Evolutionary conservation across 1,284 basidiomycete genomes (phyloP).

Genomic region (Athelia psychrophila): DNA sequence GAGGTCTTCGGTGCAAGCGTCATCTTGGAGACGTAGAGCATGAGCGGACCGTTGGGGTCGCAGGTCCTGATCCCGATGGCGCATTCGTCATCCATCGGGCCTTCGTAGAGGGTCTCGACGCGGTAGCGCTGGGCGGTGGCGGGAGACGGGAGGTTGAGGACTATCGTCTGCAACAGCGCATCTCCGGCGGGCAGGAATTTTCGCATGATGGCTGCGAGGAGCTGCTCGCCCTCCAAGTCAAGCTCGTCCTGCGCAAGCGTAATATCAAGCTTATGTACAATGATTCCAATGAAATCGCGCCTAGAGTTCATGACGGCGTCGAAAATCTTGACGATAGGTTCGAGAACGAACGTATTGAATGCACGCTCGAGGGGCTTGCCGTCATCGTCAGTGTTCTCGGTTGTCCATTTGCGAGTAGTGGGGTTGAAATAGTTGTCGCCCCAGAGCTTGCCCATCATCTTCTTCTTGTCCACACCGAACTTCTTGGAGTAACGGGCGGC

Average conservation of each 20-base stretch:
- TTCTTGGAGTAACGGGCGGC: conserved; percentile 95
- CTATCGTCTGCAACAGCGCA: conserved; percentile 99
- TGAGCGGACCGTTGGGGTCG: conserved; percentile 95
- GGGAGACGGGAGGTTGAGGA: conserved; percentile 98
- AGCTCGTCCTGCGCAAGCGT: conserved; percentile 89
- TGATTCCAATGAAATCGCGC: conserved; percentile 84
- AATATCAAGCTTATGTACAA: conserved; percentile 97
- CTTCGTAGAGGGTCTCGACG: conserved; percentile 99
- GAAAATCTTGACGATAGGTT: conserved; percentile 99
- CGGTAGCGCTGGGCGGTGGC: conserved; percentile 97
- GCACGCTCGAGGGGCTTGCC: conserved; percentile 91
- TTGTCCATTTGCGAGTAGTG: conserved; percentile 96
- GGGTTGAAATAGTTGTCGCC: conserved; percentile 99
- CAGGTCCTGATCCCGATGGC: conserved; percentile 99
- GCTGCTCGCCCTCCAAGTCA: conserved; percentile 94
- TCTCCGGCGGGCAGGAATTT: conserved; percentile 99
- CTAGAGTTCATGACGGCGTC: conserved; percentile 99
- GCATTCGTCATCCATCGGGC: conserved; percentile 99
- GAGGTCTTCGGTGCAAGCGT: too few species aligned
- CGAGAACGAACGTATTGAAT: conserved; percentile 96
- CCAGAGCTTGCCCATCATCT: conserved; percentile 99
- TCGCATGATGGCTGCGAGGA: conserved; percentile 98
- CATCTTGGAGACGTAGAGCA: conserved; percentile 99
- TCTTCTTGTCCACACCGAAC: conserved; percentile 98
- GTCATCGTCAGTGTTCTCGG: conserved; percentile 74